Evolutionary conservation across 164 flowering plant genomes (phyloP).

Genomic region (Akebia trifoliata): DNA sequence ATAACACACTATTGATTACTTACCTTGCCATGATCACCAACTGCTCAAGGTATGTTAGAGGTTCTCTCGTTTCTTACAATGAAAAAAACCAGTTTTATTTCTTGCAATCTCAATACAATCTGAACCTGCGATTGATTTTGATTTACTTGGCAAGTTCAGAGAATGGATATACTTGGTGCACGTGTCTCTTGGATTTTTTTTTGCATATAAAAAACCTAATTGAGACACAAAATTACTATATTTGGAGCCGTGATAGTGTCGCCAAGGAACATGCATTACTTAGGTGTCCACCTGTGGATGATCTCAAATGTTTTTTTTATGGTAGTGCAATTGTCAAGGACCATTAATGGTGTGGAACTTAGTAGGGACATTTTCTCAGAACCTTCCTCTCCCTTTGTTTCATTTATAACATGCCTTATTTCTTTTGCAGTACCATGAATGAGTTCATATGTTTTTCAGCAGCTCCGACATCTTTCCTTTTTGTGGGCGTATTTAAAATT

Average conservation of each 20-base stretch:
- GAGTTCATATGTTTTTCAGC: slow-evolving; percentile 34
- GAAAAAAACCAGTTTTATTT: neutral
- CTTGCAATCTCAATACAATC: neutral
- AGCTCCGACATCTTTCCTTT: too few species aligned
- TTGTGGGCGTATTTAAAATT: neutral
- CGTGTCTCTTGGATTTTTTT: too few species aligned
- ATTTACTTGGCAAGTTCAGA: too few species aligned
- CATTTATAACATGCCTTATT: neutral
- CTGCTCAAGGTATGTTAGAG: slow-evolving; percentile 68
- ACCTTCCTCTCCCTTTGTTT: neutral
- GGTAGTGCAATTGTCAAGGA: neutral
- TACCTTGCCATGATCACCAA: slow-evolving; percentile 94
- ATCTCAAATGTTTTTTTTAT: too few species aligned
- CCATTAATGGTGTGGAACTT: too few species aligned
- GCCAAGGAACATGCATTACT: too few species aligned
- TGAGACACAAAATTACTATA: too few species aligned
- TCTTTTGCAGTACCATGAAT: slow-evolving; percentile 70
- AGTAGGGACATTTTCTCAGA: too few species aligned
- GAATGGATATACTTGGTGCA: too few species aligned
- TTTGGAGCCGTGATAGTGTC: too few species aligned
- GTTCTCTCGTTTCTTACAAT: neutral
- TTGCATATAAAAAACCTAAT: too few species aligned
- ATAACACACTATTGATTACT: slow-evolving; percentile 75
- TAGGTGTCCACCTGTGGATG: too few species aligned
- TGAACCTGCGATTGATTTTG: neutral